Evolutionary conservation across 768 basidiomycete species (phyloP).

Genomic region (Boletellus sp.): DNA sequence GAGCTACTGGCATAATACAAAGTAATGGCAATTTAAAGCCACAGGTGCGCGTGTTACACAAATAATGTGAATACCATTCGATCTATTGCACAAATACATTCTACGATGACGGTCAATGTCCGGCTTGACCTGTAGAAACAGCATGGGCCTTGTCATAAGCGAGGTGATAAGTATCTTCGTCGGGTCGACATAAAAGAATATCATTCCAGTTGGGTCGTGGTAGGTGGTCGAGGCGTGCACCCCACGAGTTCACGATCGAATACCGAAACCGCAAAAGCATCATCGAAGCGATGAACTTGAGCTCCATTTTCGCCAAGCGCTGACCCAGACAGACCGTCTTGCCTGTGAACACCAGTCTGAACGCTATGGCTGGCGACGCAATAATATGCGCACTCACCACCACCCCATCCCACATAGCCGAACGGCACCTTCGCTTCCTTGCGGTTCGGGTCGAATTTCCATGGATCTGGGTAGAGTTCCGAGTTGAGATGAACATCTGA

Average conservation of each 20-base stretch:
- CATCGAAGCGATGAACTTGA: conserved; percentile 68
- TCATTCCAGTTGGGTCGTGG: conserved; percentile 81
- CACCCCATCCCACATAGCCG: conserved; percentile 75
- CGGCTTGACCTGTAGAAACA: conserved; percentile 26
- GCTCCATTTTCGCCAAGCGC: conserved; percentile 68
- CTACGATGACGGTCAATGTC: conserved; percentile 15
- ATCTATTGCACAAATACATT: conserved; percentile 6
- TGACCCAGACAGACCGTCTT: conserved; percentile 70
- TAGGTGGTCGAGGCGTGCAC: conserved; percentile 38
- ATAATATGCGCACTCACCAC: conserved; percentile 49
- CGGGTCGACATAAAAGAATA: conserved; percentile 62
- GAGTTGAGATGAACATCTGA: conserved; percentile 75
- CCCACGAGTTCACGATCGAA: conserved; percentile 51
- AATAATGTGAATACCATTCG: conserved; percentile 11
- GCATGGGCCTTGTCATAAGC: conserved; percentile 34
- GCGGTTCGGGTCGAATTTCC: conserved; percentile 67
- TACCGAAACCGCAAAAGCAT: conserved; percentile 64
- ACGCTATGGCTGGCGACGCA: conserved; percentile 14
- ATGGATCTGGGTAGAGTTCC: conserved; percentile 69
- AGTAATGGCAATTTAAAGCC: neutral
- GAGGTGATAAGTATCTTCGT: conserved; percentile 50
- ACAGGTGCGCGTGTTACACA: conserved; percentile 9
- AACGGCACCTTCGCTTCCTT: conserved; percentile 50
- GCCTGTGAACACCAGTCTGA: conserved; percentile 40
- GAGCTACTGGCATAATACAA: conserved; percentile 26